phyloP scores from a whole-genome alignment of 805 yeast species.

The Starmera pachycereana region DNA sequence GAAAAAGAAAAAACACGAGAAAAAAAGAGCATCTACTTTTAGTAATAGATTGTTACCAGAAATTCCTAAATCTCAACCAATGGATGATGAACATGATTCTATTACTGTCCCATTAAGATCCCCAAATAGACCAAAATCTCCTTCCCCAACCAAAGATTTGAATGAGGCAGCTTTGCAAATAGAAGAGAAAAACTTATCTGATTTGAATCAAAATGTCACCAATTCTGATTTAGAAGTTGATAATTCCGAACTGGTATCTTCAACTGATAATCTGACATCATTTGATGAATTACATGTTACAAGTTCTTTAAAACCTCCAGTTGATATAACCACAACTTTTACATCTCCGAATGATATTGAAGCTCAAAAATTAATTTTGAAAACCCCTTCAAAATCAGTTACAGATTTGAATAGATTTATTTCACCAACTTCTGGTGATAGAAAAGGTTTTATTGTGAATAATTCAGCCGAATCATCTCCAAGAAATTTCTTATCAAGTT shows the following conservation, averaged over 20 bases:
- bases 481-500: slow-evolving; percentile 13
- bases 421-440: slow-evolving; percentile 13
- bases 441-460: slow-evolving; percentile 17
- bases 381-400: not conserved
- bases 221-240: too few species aligned
- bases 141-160: not conserved
- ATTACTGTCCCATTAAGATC: slow-evolving; percentile 13
- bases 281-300: too few species aligned
- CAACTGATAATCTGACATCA: too few species aligned
- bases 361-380: not conserved
- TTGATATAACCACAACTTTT: not conserved
- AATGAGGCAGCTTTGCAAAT: too few species aligned
- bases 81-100: not conserved
- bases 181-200: too few species aligned
- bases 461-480: slow-evolving; percentile 15
- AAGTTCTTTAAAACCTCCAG: not conserved
- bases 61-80: slow-evolving; percentile 14
- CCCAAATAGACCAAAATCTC: slow-evolving; percentile 9
- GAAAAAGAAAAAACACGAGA: slow-evolving; percentile 57
- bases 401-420: not conserved
- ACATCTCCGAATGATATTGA: not conserved
- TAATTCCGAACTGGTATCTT: too few species aligned
- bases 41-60: slow-evolving; percentile 14
- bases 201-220: too few species aligned
- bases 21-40: slow-evolving; percentile 11